A percentile compares a stretch with the other conserved stretches of the same genome.
phyloP scores from a whole-genome alignment of 1,284 basidiomycete species.

The Heterobasidion annosum region DNA sequence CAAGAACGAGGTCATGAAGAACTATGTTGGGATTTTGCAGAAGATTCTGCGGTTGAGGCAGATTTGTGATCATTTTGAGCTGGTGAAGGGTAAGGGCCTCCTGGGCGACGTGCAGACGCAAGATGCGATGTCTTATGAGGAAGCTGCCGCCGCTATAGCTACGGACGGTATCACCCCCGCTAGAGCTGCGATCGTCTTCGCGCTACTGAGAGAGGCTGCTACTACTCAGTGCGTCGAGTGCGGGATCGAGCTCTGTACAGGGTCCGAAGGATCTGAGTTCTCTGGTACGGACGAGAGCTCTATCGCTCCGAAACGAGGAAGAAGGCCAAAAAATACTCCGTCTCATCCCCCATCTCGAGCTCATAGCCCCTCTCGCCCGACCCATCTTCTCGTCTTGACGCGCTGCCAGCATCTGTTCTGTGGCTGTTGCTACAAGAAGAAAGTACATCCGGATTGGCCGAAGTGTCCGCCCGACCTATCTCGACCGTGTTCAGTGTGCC shows the following conservation, averaged over 20 bases:
- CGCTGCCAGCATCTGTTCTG: constrained; percentile 94
- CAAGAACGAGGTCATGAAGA: constrained; percentile 92
- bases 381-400: constrained; percentile 65
- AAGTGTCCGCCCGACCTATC: constrained; percentile 47
- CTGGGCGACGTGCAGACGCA: constrained; percentile 24
- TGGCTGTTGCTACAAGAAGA: constrained; percentile 68
- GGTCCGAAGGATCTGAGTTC: constrained; percentile 36
- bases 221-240: constrained; percentile 88
- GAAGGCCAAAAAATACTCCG: constrained; percentile 42
- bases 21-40: constrained; percentile 95
- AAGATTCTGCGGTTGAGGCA: constrained; percentile 92
- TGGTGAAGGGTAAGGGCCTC: constrained; percentile 74
- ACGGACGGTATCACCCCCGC: constrained; percentile 73
- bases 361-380: constrained; percentile 47
- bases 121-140: constrained; percentile 50
- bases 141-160: constrained; percentile 66
- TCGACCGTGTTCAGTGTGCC: constrained; percentile 71
- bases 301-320: constrained; percentile 46
- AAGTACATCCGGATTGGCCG: constrained; percentile 75
- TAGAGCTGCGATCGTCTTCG: constrained; percentile 75
- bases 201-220: constrained; percentile 75
- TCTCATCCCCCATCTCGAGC: constrained; percentile 59
- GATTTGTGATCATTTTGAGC: constrained; percentile 94
- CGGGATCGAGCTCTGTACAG: constrained; percentile 62
- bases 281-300: constrained; percentile 41